phyloP scores from a whole-genome alignment of 257 asterid species.

The Lavandula angustifolia region DNA sequence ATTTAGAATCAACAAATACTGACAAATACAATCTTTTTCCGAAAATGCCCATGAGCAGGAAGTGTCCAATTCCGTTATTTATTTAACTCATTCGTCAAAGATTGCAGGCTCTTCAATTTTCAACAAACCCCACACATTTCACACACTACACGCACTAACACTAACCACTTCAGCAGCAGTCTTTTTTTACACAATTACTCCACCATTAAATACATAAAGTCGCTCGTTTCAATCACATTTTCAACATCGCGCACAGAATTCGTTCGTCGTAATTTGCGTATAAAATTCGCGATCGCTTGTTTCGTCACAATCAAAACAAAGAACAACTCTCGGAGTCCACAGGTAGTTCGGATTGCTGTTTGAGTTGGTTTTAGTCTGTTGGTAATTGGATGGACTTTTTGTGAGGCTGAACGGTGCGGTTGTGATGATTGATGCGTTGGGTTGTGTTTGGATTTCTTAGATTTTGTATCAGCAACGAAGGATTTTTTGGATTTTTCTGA shows the following conservation, averaged over 20 bases:
- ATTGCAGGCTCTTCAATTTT: slow-evolving; percentile 22
- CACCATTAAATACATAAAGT: slow-evolving; percentile 4
- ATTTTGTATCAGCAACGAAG: slow-evolving; percentile 18
- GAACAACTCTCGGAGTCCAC: background rate
- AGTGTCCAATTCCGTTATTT: too few relatives aligned
- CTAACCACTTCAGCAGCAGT: slow-evolving; percentile 8
- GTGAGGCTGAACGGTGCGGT: background rate
- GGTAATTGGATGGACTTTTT: slow-evolving; percentile 16
- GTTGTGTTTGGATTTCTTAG: background rate
- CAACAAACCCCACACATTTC: slow-evolving; percentile 26
- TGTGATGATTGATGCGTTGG: background rate
- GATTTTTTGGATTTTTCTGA: background rate
- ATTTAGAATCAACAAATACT: too few relatives aligned
- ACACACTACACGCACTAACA: slow-evolving; percentile 9
- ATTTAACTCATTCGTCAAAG: slow-evolving; percentile 19
- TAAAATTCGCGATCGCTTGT: background rate
- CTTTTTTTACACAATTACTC: background rate
- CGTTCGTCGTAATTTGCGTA: slow-evolving; percentile 1
- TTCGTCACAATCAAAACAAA: background rate
- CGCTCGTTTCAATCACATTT: background rate
- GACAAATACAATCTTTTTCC: too few relatives aligned
- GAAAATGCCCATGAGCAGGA: background rate
- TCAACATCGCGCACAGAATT: slow-evolving; percentile 1
- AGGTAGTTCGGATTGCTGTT: slow-evolving; percentile 12
- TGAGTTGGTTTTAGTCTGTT: slow-evolving; percentile 14